Base-by-base conservation (phyloP, 148 eudicot species). In the Tetragonia tetragonoides region DNA sequence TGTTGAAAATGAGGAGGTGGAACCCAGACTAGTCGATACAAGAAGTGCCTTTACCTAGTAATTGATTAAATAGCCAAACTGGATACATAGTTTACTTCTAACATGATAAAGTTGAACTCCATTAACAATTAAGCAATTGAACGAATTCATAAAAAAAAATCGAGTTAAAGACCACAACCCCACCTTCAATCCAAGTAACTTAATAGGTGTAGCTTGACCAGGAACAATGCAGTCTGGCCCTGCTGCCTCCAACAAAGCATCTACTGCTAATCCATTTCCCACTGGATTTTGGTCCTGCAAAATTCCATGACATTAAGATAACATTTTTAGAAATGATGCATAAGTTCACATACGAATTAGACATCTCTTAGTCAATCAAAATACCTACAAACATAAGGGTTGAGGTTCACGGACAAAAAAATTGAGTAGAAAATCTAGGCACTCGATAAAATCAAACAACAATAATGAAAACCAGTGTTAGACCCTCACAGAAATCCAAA, bases 221-320 rank as follows among this genome's bases (percentile, higher is more conserved):
- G 99, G 97, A 21, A 95, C 94, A 82, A 95, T 86, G 80, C 99
- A 95, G 15, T 95, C 97, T 10, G 97, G 97, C n/a, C 99, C 99
- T 11, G 99, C 99, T 66, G 97, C 88, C 85, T 93, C 97, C 74
- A 95, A 84, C 59, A 93, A 75, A 66, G 99, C 99, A 82, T 86
- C 96, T 8, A 72, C 83, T n/a, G 87, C 99, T 74, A 95, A 84
- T 67, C 94, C 96, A 66, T 79, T 86, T 77, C 93, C 97, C 54
- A 95, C 84, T 38, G 97, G 99, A 84, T 91, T 86, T 44, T 89
- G 84, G 70, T 91, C 89, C 97, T 93, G 91, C 83, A 82, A 41
- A 79, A 81, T 16, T 40, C 38, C 81, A n/a, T 42, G 34, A 28
- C 34, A 28, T 28, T 0, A 0, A 28, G 34, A 28, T 0, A 28